Evolutionary conservation across 2,329 filamentous ascomycete genomes (phyloP), one percentile per base, ranked within the genome.

Genomic region (Aspergillus pseudoterreus): DNA sequence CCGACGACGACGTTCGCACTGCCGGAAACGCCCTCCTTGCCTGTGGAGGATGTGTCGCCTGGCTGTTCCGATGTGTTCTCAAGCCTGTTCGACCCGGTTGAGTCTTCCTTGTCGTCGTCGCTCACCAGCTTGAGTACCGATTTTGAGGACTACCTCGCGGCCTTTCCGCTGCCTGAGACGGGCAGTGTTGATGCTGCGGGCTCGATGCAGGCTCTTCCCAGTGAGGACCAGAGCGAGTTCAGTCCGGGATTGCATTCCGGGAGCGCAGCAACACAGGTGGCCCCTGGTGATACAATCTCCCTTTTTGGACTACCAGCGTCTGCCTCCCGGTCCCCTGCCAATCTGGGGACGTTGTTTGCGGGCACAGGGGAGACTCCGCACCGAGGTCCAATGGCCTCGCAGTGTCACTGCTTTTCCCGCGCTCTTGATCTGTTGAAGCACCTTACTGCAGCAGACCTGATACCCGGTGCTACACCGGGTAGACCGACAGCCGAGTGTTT

Each of bases 351-450:
- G 17, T 12, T 4, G 6, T 2, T 17, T 15, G 39, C 39, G 15
- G 11, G 6, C 12, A n/a, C 15, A 21, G 30, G 24, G 11, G 14
- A 14, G 44, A 35, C 24, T 9, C 2, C 12, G 10, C 44, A 35
- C 0, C 24, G 14, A 15, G 10, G 32, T 35, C 44, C 30, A 12
- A 4, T 12, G 11, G 17, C 12, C 33, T 10, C 22, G 36, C 21
- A 33, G 12, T 41, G 45, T 19, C 4, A 10, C 33, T 48, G 45
- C 17, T 17, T 42, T 15, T 3, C 14, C 33, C 14, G 27, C 21
- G 22, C 45, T 27, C 45, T 48, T 21, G 46, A 48, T 39, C 46
- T 48, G 5, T 30, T 48, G 38, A 41, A 42, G 11, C 24, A 27
- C 6, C 21, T 46, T 14, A n/a, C 3, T 19, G 36, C 12, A 19